Conservation (phyloP, 768 basidiomycete genomes). For the Leccinum subtestaceum region DNA sequence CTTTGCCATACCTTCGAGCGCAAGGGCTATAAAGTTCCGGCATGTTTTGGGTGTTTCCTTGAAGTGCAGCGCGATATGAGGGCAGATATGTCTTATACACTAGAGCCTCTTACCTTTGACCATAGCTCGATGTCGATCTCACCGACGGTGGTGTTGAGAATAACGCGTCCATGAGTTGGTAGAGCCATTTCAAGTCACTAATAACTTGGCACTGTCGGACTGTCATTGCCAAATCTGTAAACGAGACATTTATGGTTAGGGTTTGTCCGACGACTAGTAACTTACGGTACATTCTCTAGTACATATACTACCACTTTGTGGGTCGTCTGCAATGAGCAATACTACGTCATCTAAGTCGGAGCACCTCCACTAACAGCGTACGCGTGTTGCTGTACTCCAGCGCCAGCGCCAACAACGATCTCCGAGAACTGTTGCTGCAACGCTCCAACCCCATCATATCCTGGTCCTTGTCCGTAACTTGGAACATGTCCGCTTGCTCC, state of each 20-base stretch:
- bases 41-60: conserved; percentile 94
- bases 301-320: background rate
- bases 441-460: conserved; percentile 23
- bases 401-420: conserved; percentile 25
- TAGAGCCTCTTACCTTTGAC: conserved; percentile 65
- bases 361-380: conserved; percentile 21
- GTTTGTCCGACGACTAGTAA: conserved; percentile 6
- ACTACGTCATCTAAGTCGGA: conserved; percentile 10
- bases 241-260: conserved; percentile 18
- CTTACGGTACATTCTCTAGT: background rate
- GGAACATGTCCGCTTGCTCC: conserved; percentile 20
- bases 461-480: conserved; percentile 18
- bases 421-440: conserved; percentile 33
- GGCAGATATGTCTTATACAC: background rate
- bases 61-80: background rate
- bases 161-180: conserved; percentile 82
- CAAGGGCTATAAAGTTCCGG: conserved; percentile 83
- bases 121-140: conserved; percentile 89
- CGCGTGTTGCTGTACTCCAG: conserved; percentile 21
- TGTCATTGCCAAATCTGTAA: background rate
- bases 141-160: conserved; percentile 85
- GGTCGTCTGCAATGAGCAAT: background rate
- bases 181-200: conserved; percentile 56
- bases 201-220: background rate
- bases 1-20: conserved; percentile 70